These are phyloP conservation scores for Escallonia herrerae DNA, from an alignment of 129 eudicot genomes.

Conservation along the genomic window DNA sequence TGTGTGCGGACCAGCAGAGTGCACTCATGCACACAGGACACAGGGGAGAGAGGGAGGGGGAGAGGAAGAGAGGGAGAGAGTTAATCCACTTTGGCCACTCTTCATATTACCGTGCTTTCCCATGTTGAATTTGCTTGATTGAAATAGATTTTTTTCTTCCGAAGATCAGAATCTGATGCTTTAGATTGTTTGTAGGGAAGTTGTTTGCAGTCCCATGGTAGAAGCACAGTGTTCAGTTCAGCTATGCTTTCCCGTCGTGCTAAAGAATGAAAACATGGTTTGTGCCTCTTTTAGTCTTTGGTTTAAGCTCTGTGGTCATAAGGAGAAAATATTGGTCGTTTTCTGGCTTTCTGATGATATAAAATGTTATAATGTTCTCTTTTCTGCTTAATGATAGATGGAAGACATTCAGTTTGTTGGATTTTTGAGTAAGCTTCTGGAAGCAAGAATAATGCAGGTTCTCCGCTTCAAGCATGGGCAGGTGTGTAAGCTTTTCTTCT, in stretches of 20 bases:
- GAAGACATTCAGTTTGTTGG: slow-evolving; percentile 76
- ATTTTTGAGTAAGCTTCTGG: slow-evolving; percentile 81
- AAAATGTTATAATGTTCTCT: not conserved
- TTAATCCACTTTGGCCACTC: not conserved
- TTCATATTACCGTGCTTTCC: not conserved
- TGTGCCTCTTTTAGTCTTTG: slow-evolving; percentile 5
- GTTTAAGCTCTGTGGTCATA: not conserved
- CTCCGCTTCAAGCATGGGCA: slow-evolving; percentile 96
- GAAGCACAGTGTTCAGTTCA: slow-evolving; percentile 98
- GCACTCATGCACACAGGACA: too few relatives aligned
- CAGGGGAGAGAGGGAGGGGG: not conserved
- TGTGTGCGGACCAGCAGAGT: too few relatives aligned
- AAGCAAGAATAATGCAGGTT: slow-evolving; percentile 75
- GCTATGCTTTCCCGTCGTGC: slow-evolving; percentile 72
- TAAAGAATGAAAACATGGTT: slow-evolving; percentile 79
- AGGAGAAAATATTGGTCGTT: not conserved
- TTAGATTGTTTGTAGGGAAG: slow-evolving; percentile 55
- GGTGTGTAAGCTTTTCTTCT: slow-evolving; percentile 36
- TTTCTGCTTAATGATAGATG: slow-evolving; percentile 38
- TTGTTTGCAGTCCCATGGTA: slow-evolving; percentile 96
- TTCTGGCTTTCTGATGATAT: not conserved
- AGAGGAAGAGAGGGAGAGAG: not conserved
- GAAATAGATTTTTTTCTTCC: not conserved
- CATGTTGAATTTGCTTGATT: not conserved
- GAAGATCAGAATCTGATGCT: slow-evolving; percentile 17